Percentiles rank a stretch among this genome's conserved stretches.
These are phyloP conservation scores for Ophiostoma australiae DNA, from an alignment of 2,329 filamentous ascomycete genomes.

Conservation along the genomic window DNA sequence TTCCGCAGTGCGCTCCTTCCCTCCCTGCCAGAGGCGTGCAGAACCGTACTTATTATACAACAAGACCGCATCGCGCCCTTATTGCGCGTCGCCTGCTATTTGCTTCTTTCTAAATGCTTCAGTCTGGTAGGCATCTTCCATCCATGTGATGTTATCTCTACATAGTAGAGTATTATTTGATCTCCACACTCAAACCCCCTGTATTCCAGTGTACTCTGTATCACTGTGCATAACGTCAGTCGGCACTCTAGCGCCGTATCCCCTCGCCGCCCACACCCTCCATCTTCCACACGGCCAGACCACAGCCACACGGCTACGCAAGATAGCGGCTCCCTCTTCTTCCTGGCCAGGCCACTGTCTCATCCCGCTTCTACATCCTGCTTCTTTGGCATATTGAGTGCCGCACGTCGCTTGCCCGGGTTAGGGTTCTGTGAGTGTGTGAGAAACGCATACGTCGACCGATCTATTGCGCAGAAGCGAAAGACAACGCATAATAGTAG, in stretches of 20 bases:
- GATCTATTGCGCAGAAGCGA: background rate
- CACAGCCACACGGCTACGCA: slow-evolving; percentile 13
- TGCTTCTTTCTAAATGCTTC: background rate
- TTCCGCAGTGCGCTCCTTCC: background rate
- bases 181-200: background rate
- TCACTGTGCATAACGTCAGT: slow-evolving; percentile 3
- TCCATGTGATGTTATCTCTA: background rate
- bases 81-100: background rate
- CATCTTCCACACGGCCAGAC: background rate
- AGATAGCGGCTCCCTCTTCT: slow-evolving; percentile 4
- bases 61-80: background rate
- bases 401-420: background rate
- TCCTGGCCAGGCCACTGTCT: background rate
- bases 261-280: background rate
- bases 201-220: background rate
- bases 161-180: background rate
- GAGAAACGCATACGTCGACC: background rate
- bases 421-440: background rate
- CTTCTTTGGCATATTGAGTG: background rate
- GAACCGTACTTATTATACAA: background rate
- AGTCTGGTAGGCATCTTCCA: background rate
- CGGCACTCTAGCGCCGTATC: background rate
- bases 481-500: background rate
- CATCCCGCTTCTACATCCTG: background rate
- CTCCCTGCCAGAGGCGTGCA: slow-evolving; percentile 2